phyloP scores from a whole-genome alignment of 1,284 basidiomycete species.

The Afroboletus lepidellus region DNA sequence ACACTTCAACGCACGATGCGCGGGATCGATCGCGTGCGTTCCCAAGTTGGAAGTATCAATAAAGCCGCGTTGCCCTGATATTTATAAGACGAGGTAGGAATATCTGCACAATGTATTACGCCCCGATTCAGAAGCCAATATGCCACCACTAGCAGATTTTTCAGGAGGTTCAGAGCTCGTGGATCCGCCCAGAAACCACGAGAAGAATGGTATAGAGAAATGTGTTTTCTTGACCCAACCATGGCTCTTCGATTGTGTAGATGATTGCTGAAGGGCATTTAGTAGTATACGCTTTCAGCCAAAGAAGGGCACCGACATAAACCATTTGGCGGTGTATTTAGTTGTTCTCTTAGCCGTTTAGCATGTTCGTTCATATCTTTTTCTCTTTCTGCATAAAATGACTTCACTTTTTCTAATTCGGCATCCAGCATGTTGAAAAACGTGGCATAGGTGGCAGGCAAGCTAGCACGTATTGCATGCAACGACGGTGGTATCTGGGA shows the following conservation, averaged over 20 bases:
- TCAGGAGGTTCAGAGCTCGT: not conserved
- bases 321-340: conserved; percentile 70
- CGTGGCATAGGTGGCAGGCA: conserved; percentile 58
- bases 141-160: not conserved
- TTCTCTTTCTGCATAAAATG: conserved; percentile 78
- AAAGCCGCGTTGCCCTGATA: not conserved
- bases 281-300: not conserved
- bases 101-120: not conserved
- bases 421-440: conserved; percentile 77
- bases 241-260: not conserved
- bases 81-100: not conserved
- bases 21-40: not conserved
- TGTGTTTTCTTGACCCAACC: conserved; percentile 15
- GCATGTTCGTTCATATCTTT: conserved; percentile 60
- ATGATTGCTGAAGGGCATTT: conserved; percentile 24
- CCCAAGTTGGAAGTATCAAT: not conserved
- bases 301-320: conserved; percentile 46
- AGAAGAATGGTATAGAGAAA: not conserved
- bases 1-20: conserved; percentile 29
- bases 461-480: conserved; percentile 48
- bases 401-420: conserved; percentile 80
- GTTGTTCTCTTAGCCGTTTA: conserved; percentile 60
- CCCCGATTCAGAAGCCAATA: not conserved
- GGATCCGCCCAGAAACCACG: not conserved
- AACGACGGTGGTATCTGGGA: conserved; percentile 37